Conservation (phyloP, 2,329 filamentous ascomycete species). For the Cryphonectria japonica region DNA sequence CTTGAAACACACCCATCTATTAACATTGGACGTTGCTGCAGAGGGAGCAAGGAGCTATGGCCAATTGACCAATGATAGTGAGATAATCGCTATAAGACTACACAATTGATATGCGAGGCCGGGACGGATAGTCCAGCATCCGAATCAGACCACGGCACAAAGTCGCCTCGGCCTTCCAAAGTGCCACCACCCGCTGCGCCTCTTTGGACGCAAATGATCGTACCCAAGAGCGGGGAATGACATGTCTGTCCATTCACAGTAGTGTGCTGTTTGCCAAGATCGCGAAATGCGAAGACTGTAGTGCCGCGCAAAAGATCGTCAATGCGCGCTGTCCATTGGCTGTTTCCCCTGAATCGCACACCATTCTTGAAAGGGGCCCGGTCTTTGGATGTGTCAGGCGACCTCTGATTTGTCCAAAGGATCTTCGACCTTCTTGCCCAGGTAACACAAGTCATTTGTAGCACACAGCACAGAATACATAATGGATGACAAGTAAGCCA, state of each 20-base stretch:
- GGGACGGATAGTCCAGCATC: conserved; percentile 10
- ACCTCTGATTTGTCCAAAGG: neutral
- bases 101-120: neutral
- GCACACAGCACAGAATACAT: neutral
- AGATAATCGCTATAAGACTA: neutral
- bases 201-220: neutral
- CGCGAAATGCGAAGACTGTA: neutral
- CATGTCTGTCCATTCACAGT: neutral
- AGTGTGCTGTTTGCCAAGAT: neutral
- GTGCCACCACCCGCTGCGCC: neutral
- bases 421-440: neutral
- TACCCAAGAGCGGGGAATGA: neutral
- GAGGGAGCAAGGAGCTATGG: conserved; percentile 1
- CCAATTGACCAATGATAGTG: neutral
- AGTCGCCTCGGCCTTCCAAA: neutral
- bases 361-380: neutral
- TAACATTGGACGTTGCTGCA: neutral
- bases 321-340: neutral
- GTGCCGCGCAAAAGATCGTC: neutral
- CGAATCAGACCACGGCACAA: conserved; percentile 6
- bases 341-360: conserved; percentile 10
- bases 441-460: neutral
- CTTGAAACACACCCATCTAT: neutral
- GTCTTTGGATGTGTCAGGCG: neutral
- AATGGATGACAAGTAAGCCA: neutral